Conservation (phyloP, 2,329 filamentous ascomycete genomes). For the Penicillium sp. region DNA sequence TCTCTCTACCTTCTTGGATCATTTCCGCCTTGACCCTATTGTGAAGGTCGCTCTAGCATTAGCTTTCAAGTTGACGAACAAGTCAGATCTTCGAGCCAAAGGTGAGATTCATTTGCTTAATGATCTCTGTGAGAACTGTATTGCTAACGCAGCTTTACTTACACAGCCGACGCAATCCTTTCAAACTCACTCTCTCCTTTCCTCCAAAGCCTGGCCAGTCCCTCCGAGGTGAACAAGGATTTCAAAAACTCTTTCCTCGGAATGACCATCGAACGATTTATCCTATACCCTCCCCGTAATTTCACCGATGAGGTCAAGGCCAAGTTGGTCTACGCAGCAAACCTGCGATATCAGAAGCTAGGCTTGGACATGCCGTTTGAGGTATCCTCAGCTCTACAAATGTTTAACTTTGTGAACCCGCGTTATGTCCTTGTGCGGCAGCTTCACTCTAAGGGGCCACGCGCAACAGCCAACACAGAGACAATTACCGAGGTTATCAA, state of each 20-base stretch:
- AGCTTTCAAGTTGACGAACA: slow-evolving; percentile 80
- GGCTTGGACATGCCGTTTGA: slow-evolving; percentile 43
- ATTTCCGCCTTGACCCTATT: slow-evolving; percentile 88
- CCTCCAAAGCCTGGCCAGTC: slow-evolving; percentile 68
- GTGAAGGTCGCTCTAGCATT: slow-evolving; percentile 84
- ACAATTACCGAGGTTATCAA: slow-evolving; percentile 60
- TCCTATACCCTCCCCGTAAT: slow-evolving; percentile 80
- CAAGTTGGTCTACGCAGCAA: slow-evolving; percentile 60
- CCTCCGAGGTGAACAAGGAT: slow-evolving; percentile 61
- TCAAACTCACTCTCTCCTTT: slow-evolving; percentile 76
- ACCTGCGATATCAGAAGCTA: slow-evolving; percentile 66
- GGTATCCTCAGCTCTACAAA: slow-evolving; percentile 44
- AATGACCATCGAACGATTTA: slow-evolving; percentile 77
- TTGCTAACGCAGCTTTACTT: background rate
- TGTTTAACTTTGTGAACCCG: slow-evolving; percentile 45
- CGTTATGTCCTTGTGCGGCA: slow-evolving; percentile 53
- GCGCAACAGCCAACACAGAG: slow-evolving; percentile 73
- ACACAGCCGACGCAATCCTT: slow-evolving; percentile 80
- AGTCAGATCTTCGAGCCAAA: slow-evolving; percentile 81
- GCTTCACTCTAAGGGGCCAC: slow-evolving; percentile 71
- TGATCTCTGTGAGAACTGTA: background rate
- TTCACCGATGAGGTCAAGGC: slow-evolving; percentile 77
- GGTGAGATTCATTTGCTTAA: slow-evolving; percentile 53
- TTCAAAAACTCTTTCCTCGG: slow-evolving; percentile 70
- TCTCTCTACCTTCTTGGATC: slow-evolving; percentile 89